Base-by-base conservation (phyloP, 495 filamentous ascomycete species). In the Podospora bellae-mahoneyi region DNA sequence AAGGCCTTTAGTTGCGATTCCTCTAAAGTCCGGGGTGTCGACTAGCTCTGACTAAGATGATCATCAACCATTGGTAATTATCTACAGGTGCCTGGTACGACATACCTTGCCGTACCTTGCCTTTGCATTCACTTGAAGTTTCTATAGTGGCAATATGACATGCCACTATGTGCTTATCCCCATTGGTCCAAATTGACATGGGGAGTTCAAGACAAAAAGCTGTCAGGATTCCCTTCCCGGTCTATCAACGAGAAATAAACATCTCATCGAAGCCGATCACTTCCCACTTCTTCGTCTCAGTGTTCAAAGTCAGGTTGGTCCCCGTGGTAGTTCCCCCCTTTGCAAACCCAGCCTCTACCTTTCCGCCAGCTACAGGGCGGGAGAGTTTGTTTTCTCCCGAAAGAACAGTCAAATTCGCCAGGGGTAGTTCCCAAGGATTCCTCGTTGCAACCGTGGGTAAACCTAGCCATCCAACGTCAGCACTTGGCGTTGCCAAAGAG, bases 361-460 rank as follows among this genome's bases (percentile, higher is more conserved):
- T 82, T 3, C 84, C 83, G 18, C 79, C 81, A 69, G 80, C 83
- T 34, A 84, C 80, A 78, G 76, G 68, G 74, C 72, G 65, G 27
- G 58, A 26, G 57, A 89, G 71, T 65, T 75, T 82, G 70, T 87
- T 88, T 48, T 81, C 85, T 1, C 86, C 85, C 20, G 76, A 77
- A 67, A 81, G 20, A 16, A 90, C 85, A 3, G 86, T 87, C 70
- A 89, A 89, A 72, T 89, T 88, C 6, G 86, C 88, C 62, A 90
- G 71, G 26, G 81, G 77, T 55, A 89, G 78, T 66, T 89, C 88
- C 76, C 80, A 81, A 6, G 75, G 66, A 67, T 84, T 86, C 26
- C 84, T 68, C 0, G 77, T 78, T 30, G 79, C 77, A 23, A 85
- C 77, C 5, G 44, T 68, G 4, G 73, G 73, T 10, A 64, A 70